Evolutionary conservation across 2,329 filamentous ascomycete genomes (phyloP).

Genomic region (Colletotrichum sp.): DNA sequence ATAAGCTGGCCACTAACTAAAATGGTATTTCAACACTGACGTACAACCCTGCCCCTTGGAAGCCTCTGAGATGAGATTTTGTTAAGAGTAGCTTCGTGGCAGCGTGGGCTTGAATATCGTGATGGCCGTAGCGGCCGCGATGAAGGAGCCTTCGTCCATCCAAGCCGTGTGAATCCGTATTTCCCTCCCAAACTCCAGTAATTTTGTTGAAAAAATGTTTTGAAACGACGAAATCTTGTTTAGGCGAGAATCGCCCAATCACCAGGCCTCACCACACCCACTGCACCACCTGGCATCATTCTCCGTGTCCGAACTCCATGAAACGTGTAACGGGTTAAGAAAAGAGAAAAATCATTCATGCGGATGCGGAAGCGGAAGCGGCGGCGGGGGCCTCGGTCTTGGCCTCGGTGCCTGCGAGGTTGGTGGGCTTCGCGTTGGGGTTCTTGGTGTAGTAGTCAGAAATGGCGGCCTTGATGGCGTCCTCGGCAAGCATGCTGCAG

Average conservation of each 20-base stretch:
- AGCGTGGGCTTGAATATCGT: not conserved
- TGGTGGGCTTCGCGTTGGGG: slow-evolving; percentile 73
- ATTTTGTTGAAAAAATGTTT: slow-evolving; percentile 1
- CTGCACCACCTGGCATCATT: not conserved
- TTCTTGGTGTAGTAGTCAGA: slow-evolving; percentile 92
- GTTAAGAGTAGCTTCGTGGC: not conserved
- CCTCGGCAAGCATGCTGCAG: slow-evolving; percentile 91
- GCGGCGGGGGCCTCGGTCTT: slow-evolving; percentile 49
- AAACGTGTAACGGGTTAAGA: not conserved
- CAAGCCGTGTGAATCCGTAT: not conserved
- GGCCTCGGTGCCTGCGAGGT: slow-evolving; percentile 77
- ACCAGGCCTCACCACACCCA: not conserved
- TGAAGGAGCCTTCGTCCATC: not conserved
- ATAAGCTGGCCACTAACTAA: slow-evolving; percentile 13
- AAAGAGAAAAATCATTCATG: not conserved
- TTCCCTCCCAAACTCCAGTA: slow-evolving; percentile 11
- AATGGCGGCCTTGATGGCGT: slow-evolving; percentile 90
- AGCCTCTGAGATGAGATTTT: not conserved
- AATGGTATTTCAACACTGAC: slow-evolving; percentile 18
- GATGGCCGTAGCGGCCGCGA: not conserved
- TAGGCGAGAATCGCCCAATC: not conserved
- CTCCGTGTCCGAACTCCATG: not conserved
- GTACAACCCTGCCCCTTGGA: not conserved
- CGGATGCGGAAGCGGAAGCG: slow-evolving; percentile 28
- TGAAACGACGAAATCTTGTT: not conserved